Evolutionary conservation across 768 basidiomycete genomes (phyloP).

Genomic region (Hygrocybe punicea): DNA sequence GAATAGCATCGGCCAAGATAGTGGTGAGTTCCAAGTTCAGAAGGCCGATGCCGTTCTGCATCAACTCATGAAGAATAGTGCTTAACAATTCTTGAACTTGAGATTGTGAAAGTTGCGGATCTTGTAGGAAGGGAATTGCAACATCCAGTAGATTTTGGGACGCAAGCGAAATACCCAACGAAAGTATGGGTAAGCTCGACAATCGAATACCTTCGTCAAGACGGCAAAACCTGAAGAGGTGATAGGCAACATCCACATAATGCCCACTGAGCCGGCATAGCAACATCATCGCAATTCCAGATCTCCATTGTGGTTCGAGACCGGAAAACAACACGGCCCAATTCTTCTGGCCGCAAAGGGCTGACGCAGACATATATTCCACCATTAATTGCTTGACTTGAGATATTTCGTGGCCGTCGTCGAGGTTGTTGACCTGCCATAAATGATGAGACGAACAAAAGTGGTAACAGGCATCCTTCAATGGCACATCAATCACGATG

Average conservation of each 20-base stretch:
- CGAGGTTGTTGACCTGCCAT: slow-evolving; percentile 19
- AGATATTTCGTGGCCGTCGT: slow-evolving; percentile 15
- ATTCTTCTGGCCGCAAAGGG: slow-evolving; percentile 25
- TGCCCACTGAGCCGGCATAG: slow-evolving; percentile 9
- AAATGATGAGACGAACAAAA: slow-evolving; percentile 31
- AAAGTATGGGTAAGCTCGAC: slow-evolving; percentile 20
- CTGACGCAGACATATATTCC: slow-evolving; percentile 33
- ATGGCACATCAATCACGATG: slow-evolving; percentile 32
- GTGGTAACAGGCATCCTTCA: slow-evolving; percentile 37
- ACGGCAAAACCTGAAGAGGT: slow-evolving; percentile 33
- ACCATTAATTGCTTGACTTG: slow-evolving; percentile 35
- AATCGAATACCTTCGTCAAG: slow-evolving; percentile 19
- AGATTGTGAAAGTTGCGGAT: slow-evolving; percentile 26
- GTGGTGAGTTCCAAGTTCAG: slow-evolving; percentile 30
- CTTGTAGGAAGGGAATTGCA: slow-evolving; percentile 35
- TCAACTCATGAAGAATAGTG: slow-evolving; percentile 38
- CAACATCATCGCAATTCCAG: slow-evolving; percentile 27
- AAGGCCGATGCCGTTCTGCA: slow-evolving; percentile 29
- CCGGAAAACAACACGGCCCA: slow-evolving; percentile 31
- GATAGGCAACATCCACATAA: slow-evolving; percentile 32
- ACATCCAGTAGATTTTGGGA: slow-evolving; percentile 25
- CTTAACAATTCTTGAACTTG: slow-evolving; percentile 39
- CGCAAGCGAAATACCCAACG: slow-evolving; percentile 35
- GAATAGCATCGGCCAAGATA: slow-evolving; percentile 35
- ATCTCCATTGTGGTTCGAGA: slow-evolving; percentile 28